phyloP scores from a whole-genome alignment of 1,284 basidiomycete genomes.

The Cryptococcus depauperatus region DNA sequence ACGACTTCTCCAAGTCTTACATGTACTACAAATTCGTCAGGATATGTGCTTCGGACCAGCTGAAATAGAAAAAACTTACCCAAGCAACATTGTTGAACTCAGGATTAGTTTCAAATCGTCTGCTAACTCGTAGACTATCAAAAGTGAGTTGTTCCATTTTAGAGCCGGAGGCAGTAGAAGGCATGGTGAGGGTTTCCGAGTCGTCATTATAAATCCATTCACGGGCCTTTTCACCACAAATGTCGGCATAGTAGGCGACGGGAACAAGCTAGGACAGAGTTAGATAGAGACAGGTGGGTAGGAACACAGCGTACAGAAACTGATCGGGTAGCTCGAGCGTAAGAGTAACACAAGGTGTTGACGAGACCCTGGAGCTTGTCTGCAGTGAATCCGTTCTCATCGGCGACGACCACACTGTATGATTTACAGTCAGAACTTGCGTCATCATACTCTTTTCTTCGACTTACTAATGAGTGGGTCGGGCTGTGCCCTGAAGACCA shows the following conservation, averaged over 20 bases:
- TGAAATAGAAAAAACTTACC: conserved; percentile 7
- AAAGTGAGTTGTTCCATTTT: conserved; percentile 9
- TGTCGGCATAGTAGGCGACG: conserved; percentile 24
- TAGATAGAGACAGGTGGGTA: background rate
- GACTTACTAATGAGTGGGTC: conserved; percentile 44
- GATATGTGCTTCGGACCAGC: background rate
- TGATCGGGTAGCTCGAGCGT: conserved; percentile 45
- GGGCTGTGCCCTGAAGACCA: conserved; percentile 43
- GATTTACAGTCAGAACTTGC: too few relatives aligned
- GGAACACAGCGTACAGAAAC: conserved; percentile 35
- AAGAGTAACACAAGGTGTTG: conserved; percentile 46
- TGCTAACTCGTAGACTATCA: conserved; percentile 15
- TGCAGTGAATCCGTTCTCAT: conserved; percentile 36
- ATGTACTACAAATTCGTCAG: background rate
- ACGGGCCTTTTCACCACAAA: conserved; percentile 44
- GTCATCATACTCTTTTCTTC: too few relatives aligned
- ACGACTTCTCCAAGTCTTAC: too few relatives aligned
- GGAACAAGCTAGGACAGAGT: background rate
- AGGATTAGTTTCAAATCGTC: conserved; percentile 10
- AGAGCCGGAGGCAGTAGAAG: conserved; percentile 6
- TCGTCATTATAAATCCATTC: conserved; percentile 41
- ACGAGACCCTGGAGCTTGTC: conserved; percentile 39
- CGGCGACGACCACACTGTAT: conserved; percentile 24
- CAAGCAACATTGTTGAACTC: conserved; percentile 20
- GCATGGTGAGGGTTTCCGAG: conserved; percentile 4